Conservation (phyloP, 192 early-diverging fungal species). For the Coemansia sp. region DNA sequence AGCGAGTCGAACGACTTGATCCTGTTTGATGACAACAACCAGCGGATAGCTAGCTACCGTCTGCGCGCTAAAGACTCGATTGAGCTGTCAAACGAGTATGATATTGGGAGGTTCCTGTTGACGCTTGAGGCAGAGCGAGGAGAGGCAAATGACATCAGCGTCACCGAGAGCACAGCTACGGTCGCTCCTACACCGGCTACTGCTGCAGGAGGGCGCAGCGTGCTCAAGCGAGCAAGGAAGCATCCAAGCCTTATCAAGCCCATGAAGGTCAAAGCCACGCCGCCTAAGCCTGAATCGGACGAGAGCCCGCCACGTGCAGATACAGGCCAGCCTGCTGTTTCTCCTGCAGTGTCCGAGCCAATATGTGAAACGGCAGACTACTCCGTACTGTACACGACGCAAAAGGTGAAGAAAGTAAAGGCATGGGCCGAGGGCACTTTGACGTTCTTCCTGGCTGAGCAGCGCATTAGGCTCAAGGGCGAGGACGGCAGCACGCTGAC, state of each 20-base stretch:
- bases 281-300: background rate
- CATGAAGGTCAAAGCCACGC: conserved; percentile 12
- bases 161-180: background rate
- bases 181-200: background rate
- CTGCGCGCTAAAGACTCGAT: conserved; percentile 32
- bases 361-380: conserved; percentile 13
- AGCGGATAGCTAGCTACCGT: conserved; percentile 29
- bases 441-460: conserved; percentile 4
- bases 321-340: background rate
- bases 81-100: conserved; percentile 36
- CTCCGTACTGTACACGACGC: conserved; percentile 40
- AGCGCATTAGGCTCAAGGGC: conserved; percentile 24
- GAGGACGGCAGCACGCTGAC: conserved; percentile 25
- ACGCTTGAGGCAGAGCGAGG: conserved; percentile 40
- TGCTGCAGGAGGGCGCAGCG: background rate
- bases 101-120: conserved; percentile 39
- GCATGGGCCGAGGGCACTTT: conserved; percentile 47
- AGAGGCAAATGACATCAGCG: background rate
- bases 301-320: background rate
- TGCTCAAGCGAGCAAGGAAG: conserved; percentile 14
- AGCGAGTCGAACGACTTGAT: conserved; percentile 29
- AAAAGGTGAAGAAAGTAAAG: conserved; percentile 51
- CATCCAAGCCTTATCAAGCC: conserved; percentile 46
- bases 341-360: background rate
- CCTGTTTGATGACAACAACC: conserved; percentile 26